Evolutionary conservation across 148 eudicot species (phyloP).

Genomic region (Dysphania ambrosioides): DNA sequence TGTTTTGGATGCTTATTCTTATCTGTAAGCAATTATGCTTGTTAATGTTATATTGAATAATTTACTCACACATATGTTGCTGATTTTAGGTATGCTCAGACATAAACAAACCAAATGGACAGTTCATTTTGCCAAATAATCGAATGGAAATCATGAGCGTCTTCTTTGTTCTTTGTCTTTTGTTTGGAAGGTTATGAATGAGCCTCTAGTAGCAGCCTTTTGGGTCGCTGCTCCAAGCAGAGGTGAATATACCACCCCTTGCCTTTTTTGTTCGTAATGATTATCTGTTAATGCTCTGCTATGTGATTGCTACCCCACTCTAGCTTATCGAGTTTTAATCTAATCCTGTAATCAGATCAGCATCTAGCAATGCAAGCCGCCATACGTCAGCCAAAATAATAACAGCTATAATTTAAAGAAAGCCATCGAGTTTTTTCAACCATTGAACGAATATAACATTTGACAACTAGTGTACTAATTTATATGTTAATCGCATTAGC

Average conservation of each 20-base stretch:
- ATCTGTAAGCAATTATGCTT: not conserved
- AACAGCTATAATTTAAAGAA: no score
- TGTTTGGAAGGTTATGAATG: not conserved
- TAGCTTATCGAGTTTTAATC: not conserved
- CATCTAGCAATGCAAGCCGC: no score
- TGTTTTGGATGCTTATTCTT: constrained; percentile 8
- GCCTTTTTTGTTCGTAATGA: not conserved
- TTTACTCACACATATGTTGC: not conserved
- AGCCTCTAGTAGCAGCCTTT: constrained; percentile 31
- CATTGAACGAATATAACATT: no score
- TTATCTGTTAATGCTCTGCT: not conserved
- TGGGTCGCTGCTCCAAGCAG: constrained; percentile 30
- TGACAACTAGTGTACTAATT: no score
- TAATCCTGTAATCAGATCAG: no score
- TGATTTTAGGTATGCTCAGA: constrained; percentile 77
- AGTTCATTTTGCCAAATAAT: constrained; percentile 82
- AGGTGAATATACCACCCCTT: constrained; percentile 40
- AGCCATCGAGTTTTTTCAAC: no score
- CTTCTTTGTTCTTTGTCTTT: not conserved
- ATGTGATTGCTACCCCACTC: not conserved
- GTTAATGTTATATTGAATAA: constrained; percentile 1
- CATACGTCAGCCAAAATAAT: no score
- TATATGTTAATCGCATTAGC: no score
- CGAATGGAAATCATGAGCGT: constrained; percentile 66
- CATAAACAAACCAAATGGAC: constrained; percentile 97